These are phyloP conservation scores for Coffea humblotiana DNA, from an alignment of 305 asterid species.

Conservation along the genomic window DNA sequence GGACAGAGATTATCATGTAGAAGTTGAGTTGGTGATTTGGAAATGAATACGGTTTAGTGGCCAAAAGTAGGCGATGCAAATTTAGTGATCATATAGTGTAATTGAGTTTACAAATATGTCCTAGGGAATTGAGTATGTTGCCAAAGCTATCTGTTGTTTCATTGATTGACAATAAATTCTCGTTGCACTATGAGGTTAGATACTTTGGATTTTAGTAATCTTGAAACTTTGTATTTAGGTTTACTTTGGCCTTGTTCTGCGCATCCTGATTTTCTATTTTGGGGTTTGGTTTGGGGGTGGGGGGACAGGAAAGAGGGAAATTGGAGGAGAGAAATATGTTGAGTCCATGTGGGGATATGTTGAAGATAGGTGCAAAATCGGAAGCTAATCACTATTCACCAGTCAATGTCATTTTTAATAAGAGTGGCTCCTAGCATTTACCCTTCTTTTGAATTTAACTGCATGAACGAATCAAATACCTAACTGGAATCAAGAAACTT, in stretches of 20 bases:
- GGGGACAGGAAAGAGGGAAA: background rate
- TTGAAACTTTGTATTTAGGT: too few species aligned
- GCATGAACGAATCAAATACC: background rate
- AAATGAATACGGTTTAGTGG: too few species aligned
- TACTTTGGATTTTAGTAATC: background rate
- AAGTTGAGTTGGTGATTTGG: too few species aligned
- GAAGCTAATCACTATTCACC: background rate
- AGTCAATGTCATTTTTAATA: background rate
- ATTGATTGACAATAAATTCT: background rate
- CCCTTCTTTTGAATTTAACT: background rate
- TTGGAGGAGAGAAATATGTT: background rate
- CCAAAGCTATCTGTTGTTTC: background rate
- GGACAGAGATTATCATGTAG: too few species aligned
- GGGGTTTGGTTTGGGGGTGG: too few species aligned
- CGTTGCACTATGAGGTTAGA: background rate
- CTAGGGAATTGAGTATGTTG: background rate
- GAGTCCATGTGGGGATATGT: background rate
- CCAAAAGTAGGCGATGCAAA: too few species aligned
- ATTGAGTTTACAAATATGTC: too few species aligned
- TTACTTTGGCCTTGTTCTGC: background rate
- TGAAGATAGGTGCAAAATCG: background rate
- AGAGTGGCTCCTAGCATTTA: background rate
- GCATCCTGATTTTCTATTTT: too few species aligned
- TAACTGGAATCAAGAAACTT: background rate
- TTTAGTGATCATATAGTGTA: too few species aligned